Evolutionary conservation across 371 early-diverging fungal species (phyloP), one percentile per base, ranked within the genome.

Genomic region (Thermomucor indicae-seudaticae): DNA sequence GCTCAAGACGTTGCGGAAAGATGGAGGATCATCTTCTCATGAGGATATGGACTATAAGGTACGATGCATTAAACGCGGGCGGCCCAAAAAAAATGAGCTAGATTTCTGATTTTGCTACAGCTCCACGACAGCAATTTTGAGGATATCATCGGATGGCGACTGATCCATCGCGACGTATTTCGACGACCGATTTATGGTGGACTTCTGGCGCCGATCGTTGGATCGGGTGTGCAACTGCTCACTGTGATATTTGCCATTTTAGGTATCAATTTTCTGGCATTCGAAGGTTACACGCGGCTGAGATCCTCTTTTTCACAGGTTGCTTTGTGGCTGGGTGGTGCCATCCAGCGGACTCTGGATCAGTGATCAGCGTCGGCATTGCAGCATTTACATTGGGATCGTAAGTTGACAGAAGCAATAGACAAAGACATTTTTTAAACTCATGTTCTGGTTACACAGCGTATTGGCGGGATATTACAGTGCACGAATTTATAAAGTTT

Each of bases 121-220:
- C 17, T 51, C 0, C 60, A 62, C 37, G 73, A 73, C 6, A n/a
- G n/a, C n/a, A 70, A 69, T 23, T 53, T 58, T 22, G 75, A 75
- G 27, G 75, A 75, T 32, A 60, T 60, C 38, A 43, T 65, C 47
- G 72, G 75, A 1, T 75, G 75, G 75, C 60, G 58, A 23, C 46
- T 75, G n/a, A 61, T 75, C 30, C 60, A 65, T 47, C 58, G 67
- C 8, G 75, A 75, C 57, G 75, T 75, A 1, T 75, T 75, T 40
- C 49, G 75, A 53, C 48, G 75, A 16, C 75, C 75, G 11, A 57
- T 69, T 25, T 75, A 71, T 47, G 75, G 72, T 28, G 75, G 75
- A 1, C 41, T 75, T 14, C 53, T 75, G 39, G 66, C 75, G 27
- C 75, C 75, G 24, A 24, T 75, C 1, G 47, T 75, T 43, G 75